phyloP scores from a whole-genome alignment of 768 basidiomycete species.

The Leccinellum rugosiceps region DNA sequence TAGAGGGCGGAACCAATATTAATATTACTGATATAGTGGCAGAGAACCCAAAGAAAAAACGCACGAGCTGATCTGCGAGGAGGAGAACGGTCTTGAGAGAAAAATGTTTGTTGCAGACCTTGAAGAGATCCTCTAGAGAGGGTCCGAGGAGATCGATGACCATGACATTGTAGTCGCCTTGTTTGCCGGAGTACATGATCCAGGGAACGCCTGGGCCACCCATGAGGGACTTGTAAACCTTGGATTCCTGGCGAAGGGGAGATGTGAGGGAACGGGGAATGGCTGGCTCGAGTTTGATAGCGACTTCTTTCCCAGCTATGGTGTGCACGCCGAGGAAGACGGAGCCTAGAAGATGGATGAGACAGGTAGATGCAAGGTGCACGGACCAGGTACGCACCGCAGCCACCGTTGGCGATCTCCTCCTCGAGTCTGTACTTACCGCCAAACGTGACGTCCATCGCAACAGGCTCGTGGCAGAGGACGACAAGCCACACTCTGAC shows the following conservation, averaged over 20 bases:
- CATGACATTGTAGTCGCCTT: slow-evolving; percentile 96
- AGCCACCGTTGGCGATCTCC: slow-evolving; percentile 78
- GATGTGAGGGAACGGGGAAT: slow-evolving; percentile 43
- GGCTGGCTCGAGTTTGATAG: slow-evolving; percentile 78
- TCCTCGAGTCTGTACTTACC: slow-evolving; percentile 78
- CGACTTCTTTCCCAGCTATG: slow-evolving; percentile 78
- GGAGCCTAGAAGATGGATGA: slow-evolving; percentile 45
- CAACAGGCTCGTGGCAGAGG: slow-evolving; percentile 13
- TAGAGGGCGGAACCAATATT: slow-evolving; percentile 11
- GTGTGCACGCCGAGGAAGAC: slow-evolving; percentile 79
- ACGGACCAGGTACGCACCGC: slow-evolving; percentile 63
- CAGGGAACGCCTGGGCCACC: slow-evolving; percentile 88
- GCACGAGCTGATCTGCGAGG: slow-evolving; percentile 90
- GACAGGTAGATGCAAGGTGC: slow-evolving; percentile 3
- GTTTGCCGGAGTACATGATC: slow-evolving; percentile 88
- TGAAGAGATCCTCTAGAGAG: slow-evolving; percentile 82
- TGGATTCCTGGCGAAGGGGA: slow-evolving; percentile 83
- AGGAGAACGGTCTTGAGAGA: slow-evolving; percentile 91
- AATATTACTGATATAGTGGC: slow-evolving; percentile 4
- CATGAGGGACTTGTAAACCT: slow-evolving; percentile 89
- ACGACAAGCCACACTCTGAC: not conserved
- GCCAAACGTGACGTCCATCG: slow-evolving; percentile 51
- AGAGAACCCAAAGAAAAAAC: slow-evolving; percentile 28
- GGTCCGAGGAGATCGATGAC: slow-evolving; percentile 96
- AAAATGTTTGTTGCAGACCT: slow-evolving; percentile 88